These are phyloP conservation scores for Penicillium desertorum DNA, from an alignment of 495 filamentous ascomycete species.

Conservation along the genomic window DNA sequence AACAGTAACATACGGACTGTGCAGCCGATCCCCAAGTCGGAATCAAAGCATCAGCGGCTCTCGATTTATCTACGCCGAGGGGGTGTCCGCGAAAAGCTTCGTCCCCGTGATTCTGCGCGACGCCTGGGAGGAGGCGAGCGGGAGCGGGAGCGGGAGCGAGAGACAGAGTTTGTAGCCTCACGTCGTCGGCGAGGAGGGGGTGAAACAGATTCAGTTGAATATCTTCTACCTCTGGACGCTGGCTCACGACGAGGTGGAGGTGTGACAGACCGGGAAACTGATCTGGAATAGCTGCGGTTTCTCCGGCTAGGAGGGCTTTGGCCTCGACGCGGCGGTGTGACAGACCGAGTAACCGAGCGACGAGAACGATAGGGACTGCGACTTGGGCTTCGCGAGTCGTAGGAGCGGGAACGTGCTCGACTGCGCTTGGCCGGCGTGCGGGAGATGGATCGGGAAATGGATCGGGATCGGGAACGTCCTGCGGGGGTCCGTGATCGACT, in stretches of 20 bases:
- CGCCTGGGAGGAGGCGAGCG: slow-evolving; percentile 29
- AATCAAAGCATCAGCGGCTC: not conserved
- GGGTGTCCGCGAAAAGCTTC: slow-evolving; percentile 33
- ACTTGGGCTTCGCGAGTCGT: slow-evolving; percentile 30
- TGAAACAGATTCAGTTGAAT: slow-evolving; percentile 32
- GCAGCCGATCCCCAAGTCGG: not conserved
- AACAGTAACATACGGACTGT: slow-evolving; percentile 2
- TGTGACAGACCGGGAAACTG: slow-evolving; percentile 37
- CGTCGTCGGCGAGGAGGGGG: slow-evolving; percentile 30
- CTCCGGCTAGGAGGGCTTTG: slow-evolving; percentile 15
- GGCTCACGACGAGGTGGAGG: slow-evolving; percentile 28
- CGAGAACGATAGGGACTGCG: slow-evolving; percentile 27
- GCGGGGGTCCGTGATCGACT: slow-evolving; percentile 31
- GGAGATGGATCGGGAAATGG: slow-evolving; percentile 25
- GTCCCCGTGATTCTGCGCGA: slow-evolving; percentile 21
- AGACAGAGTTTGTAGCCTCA: slow-evolving; percentile 24
- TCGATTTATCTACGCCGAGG: slow-evolving; percentile 29
- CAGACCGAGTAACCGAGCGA: slow-evolving; percentile 37
- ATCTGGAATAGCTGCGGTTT: slow-evolving; percentile 35
- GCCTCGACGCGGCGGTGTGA: slow-evolving; percentile 35
- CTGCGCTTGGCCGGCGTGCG: slow-evolving; percentile 31
- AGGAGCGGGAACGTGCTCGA: slow-evolving; percentile 25
- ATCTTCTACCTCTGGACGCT: slow-evolving; percentile 15
- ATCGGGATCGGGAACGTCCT: slow-evolving; percentile 13
- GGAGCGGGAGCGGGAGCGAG: slow-evolving; percentile 35